A percentile compares a stretch with the other conserved stretches of the same genome.
Conservation (phyloP, 768 basidiomycete species). For the Boletus subparvulus region DNA sequence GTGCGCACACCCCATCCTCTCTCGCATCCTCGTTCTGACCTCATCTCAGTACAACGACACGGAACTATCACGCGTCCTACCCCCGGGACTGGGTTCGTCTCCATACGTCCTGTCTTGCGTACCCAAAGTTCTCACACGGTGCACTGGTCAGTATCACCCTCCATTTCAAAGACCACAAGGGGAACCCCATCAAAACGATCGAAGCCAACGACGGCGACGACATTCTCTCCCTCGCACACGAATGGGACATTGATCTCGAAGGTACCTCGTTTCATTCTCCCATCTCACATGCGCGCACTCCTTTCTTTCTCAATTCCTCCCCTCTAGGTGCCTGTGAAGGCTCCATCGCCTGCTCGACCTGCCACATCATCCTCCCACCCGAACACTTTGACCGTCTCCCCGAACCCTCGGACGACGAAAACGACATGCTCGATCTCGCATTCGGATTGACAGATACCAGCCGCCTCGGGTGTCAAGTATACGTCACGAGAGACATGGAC, state of each 20-base stretch:
- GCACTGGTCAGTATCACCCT: constrained; percentile 66
- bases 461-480: constrained; percentile 73
- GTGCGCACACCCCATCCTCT: constrained; percentile 5
- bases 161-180: constrained; percentile 88
- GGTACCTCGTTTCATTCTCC: constrained; percentile 46
- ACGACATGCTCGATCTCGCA: constrained; percentile 97
- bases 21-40: neutral
- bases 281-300: neutral
- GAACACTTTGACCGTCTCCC: constrained; percentile 82
- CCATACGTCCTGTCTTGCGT: no score
- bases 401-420: constrained; percentile 97
- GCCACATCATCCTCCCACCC: constrained; percentile 71
- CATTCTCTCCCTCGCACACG: constrained; percentile 85
- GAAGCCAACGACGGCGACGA: constrained; percentile 96
- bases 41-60: constrained; percentile 36
- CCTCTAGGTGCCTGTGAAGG: constrained; percentile 92
- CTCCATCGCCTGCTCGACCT: constrained; percentile 95
- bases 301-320: neutral
- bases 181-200: constrained; percentile 77
- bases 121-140: neutral
- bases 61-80: constrained; percentile 58
- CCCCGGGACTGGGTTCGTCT: constrained; percentile 65
- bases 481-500: constrained; percentile 77
- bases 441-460: constrained; percentile 96
- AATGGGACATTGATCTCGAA: constrained; percentile 94